phyloP scores from a whole-genome alignment of 257 asterid species.

The Solanum ahanhuiri region DNA sequence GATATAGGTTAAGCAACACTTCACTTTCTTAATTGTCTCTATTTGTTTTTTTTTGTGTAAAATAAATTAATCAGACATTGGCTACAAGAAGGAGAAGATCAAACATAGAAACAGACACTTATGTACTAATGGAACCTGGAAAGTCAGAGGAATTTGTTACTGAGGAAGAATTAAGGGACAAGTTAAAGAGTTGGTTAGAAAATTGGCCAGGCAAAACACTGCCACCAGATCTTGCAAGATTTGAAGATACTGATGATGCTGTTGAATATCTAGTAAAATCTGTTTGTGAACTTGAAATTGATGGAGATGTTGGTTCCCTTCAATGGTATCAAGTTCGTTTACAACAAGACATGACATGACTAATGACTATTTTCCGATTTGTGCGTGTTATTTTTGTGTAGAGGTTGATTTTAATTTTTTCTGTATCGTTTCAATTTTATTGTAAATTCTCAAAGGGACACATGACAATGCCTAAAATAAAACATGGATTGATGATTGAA shows the following conservation, averaged over 20 bases:
- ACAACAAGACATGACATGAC: background rate
- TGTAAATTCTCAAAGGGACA: too few relatives aligned
- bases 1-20: too few relatives aligned
- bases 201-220: slow-evolving; percentile 49
- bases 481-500: too few relatives aligned
- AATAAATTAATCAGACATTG: slow-evolving; percentile 14
- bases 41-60: background rate
- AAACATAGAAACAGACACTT: slow-evolving; percentile 42
- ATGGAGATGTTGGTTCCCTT: slow-evolving; percentile 77
- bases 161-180: slow-evolving; percentile 49
- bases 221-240: slow-evolving; percentile 69
- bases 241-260: slow-evolving; percentile 53
- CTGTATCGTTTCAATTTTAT: too few relatives aligned
- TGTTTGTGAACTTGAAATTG: slow-evolving; percentile 75
- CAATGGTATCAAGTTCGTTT: slow-evolving; percentile 85
- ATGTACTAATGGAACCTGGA: slow-evolving; percentile 71
- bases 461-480: too few relatives aligned
- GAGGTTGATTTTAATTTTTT: too few relatives aligned
- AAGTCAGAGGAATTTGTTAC: slow-evolving; percentile 62
- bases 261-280: slow-evolving; percentile 55
- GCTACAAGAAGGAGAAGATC: slow-evolving; percentile 69
- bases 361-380: too few relatives aligned
- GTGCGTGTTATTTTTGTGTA: background rate
- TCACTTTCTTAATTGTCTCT: background rate
- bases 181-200: slow-evolving; percentile 49